A percentile compares a stretch with the other conserved stretches of the same genome.
Conservation (phyloP, 805 yeast genomes). For the Saturnispora diversa region DNA sequence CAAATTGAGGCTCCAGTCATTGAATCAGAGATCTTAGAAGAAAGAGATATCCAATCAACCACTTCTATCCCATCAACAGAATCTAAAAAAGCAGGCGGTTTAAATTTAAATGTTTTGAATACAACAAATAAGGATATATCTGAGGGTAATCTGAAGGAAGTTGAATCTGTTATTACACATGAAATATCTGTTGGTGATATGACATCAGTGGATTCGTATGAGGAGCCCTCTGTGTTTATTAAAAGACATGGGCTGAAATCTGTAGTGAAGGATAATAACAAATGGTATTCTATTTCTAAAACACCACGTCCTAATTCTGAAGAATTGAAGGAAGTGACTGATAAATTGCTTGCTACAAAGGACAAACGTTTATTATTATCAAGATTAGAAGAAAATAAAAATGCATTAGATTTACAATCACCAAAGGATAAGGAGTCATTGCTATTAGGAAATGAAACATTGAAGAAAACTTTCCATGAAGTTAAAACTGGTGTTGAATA, state of each 20-base stretch:
- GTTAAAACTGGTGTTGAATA: conserved; percentile 40
- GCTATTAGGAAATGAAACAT: conserved; percentile 37
- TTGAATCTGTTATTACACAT: neutral
- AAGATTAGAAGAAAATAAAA: conserved; percentile 48
- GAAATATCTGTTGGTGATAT: conserved; percentile 9
- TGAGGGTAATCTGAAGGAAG: neutral
- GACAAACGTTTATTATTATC: conserved; percentile 54
- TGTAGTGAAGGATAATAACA: conserved; percentile 11
- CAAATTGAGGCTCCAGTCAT: no score
- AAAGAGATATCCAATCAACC: no score
- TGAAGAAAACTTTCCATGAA: conserved; percentile 39
- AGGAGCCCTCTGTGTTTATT: no score
- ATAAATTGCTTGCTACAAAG: conserved; percentile 26
- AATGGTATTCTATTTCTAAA: no score
- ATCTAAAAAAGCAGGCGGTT: no score
- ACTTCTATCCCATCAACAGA: no score
- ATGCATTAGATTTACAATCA: conserved; percentile 42
- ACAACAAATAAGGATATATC: neutral
- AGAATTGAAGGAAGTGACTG: conserved; percentile 14
- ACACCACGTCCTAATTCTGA: neutral
- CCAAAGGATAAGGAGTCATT: conserved; percentile 45
- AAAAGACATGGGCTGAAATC: conserved; percentile 23
- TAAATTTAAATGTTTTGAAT: no score
- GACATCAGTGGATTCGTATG: conserved; percentile 14
- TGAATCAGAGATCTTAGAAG: no score